These are phyloP conservation scores for Noccaea caerulescens DNA, from an alignment of 345 rosid species.

Conservation along the genomic window DNA sequence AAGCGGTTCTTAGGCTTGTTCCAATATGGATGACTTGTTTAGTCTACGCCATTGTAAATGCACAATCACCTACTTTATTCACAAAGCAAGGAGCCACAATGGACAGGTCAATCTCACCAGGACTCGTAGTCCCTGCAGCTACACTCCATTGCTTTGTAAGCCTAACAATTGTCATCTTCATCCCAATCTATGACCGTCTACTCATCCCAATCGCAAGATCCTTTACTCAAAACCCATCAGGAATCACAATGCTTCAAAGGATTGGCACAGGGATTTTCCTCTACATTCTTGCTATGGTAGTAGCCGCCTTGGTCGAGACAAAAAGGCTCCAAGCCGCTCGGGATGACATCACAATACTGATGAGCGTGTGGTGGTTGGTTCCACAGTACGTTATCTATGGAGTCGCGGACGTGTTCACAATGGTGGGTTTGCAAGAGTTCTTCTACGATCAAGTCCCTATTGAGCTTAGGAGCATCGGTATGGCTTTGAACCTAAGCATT, in stretches of 20 bases:
- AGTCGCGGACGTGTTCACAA: slow-evolving; percentile 46
- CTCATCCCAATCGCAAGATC: slow-evolving; percentile 54
- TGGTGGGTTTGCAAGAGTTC: slow-evolving; percentile 62
- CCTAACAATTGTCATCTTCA: slow-evolving; percentile 45
- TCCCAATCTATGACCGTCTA: slow-evolving; percentile 57
- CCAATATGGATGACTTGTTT: slow-evolving; percentile 61
- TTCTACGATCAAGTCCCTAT: slow-evolving; percentile 63
- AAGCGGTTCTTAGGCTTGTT: slow-evolving; percentile 48
- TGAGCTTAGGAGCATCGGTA: slow-evolving; percentile 59
- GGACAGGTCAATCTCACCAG: slow-evolving; percentile 52
- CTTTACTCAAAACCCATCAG: slow-evolving; percentile 39
- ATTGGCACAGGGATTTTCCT: slow-evolving; percentile 41
- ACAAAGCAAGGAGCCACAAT: slow-evolving; percentile 66
- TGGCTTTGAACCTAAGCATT: slow-evolving; percentile 56
- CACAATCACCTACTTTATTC: slow-evolving; percentile 59
- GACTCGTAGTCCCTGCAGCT: slow-evolving; percentile 55
- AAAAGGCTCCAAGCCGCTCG: slow-evolving; percentile 40
- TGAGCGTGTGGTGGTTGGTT: slow-evolving; percentile 51
- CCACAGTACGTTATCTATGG: slow-evolving; percentile 44
- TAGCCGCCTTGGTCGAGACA: slow-evolving; percentile 50
- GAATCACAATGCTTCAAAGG: slow-evolving; percentile 51
- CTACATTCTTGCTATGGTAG: slow-evolving; percentile 34
- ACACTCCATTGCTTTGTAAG: slow-evolving; percentile 52
- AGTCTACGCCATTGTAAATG: slow-evolving; percentile 52
- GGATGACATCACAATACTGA: slow-evolving; percentile 16